Evolutionary conservation across 208 protist species (phyloP), one percentile per base, ranked within the genome.

Genomic region (Porcisia deanei): DNA sequence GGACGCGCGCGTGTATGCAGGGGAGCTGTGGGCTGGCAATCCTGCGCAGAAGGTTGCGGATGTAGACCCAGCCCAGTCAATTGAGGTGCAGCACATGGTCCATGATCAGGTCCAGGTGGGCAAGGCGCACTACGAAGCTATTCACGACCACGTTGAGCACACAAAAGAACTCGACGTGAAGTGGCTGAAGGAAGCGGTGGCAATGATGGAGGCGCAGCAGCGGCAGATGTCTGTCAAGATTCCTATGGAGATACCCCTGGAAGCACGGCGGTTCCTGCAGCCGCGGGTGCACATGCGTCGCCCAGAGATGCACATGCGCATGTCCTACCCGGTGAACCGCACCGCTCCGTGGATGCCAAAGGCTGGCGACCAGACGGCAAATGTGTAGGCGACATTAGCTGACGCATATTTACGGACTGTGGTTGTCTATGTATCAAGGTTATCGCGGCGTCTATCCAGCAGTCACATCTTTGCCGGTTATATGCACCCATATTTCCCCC

Each of bases 1-100:
- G 73, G 94, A 97, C 71, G 73, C 76, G n/a, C 87, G 84, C 16
- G 87, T 98, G 34, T 87, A 96, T 71, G 83, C 89, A 8, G 93
- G 93, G 0, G 94, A 98, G 85, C 76, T 98, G 25, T 98, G 96
- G 96, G 94, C 92, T 2, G 96, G 96, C 39, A 90, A 92, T 63
- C 94, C 96, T 12, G 93, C 93, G 30, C 85, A 92, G 76, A 96
- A 97, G 81, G 81, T 97, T 18, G 87, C 72, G 18, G 93, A 98
- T 41, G 91, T 98, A 25, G 91, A 79, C 64, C 52, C 84, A 2
- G 91, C 88, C 65, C 90, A 97, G 87, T 77, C 73, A 30, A 73
- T 58, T 12, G 90, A 96, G 73, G 76, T 96, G 49, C 63, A 86
- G 49, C 83, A 93, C 81, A 82, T 94, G 43, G 73, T 96, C n/a